phyloP scores from a whole-genome alignment of 495 filamentous ascomycete species.

The Penicillium psychrofluorescens region DNA sequence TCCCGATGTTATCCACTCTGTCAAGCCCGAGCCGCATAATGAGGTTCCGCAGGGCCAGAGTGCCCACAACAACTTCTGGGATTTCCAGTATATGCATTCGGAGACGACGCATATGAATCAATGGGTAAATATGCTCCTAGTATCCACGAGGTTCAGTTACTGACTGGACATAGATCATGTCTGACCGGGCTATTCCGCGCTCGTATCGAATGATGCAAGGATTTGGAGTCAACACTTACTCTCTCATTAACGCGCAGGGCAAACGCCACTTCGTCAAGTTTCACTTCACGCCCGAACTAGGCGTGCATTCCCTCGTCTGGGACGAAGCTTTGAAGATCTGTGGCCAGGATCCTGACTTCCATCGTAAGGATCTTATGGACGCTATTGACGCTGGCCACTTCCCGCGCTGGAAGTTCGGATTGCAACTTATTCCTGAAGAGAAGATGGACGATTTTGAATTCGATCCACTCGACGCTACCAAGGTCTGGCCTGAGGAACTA shows the following conservation, averaged over 20 bases:
- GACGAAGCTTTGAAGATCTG: slow-evolving; percentile 79
- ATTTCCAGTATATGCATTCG: slow-evolving; percentile 46
- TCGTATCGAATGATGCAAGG: slow-evolving; percentile 88
- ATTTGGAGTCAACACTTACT: slow-evolving; percentile 83
- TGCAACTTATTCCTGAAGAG: slow-evolving; percentile 67
- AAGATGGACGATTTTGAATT: slow-evolving; percentile 79
- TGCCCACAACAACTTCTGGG: slow-evolving; percentile 60
- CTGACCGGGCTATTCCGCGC: slow-evolving; percentile 70
- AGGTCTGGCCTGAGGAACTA: slow-evolving; percentile 81
- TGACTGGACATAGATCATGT: slow-evolving; percentile 48
- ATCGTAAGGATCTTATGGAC: slow-evolving; percentile 72
- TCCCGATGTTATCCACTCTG: slow-evolving; percentile 67
- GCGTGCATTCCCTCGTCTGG: slow-evolving; percentile 81
- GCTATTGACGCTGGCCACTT: slow-evolving; percentile 67
- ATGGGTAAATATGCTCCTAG: slow-evolving; percentile 48
- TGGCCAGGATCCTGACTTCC: slow-evolving; percentile 83
- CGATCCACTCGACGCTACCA: slow-evolving; percentile 87
- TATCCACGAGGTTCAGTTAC: neutral
- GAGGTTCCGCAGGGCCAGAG: slow-evolving; percentile 57
- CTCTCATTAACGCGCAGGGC: slow-evolving; percentile 61
- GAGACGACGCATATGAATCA: slow-evolving; percentile 82
- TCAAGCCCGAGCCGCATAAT: slow-evolving; percentile 75
- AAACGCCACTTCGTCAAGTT: slow-evolving; percentile 79
- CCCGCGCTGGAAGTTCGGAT: slow-evolving; percentile 76
- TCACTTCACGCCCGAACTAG: slow-evolving; percentile 67